Evolutionary conservation across 164 flowering plant species (phyloP), one percentile per base, ranked within the genome.

Genomic region (Cinnamomum micranthum): DNA sequence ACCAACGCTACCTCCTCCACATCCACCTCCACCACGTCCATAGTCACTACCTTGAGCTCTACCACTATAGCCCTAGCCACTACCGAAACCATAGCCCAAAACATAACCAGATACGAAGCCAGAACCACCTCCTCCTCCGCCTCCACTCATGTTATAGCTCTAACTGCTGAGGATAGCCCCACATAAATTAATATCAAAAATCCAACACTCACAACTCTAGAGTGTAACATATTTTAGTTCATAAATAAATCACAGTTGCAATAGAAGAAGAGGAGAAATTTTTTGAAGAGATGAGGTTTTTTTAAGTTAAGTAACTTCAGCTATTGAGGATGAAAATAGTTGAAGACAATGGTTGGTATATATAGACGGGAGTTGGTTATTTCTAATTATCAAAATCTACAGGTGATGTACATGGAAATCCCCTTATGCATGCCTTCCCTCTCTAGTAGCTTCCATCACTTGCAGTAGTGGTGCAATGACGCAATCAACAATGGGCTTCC

Each of bases 61-160:
- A 5, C 67, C 58, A 14, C 81, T 79, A 70, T 73, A 50, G 13
- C 79, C 77, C 0, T 22, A 58, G 1, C 83, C 83, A 50, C 66
- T 20, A 4, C 83, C 81, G 2, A 71, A 80, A 2, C 82, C 80
- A 63, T 68, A 66, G 7, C 78, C 79, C 2, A 73, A 75, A 4
- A n/a, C 83, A 33, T 35, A 70, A 0, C 68, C 77, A 1, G 75
- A 68, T 63, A 76, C 76, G 0, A 35, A 58, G 3, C 78, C 73
- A 14, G 22, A 41, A 4, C 75, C 75, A 27, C 69, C 71, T 12
- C 75, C 77, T 0, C 74, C 72, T 14, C 81, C 71, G 0, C 78
- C 78, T 0, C 76, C 71, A 3, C 41, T 35, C 3, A 9, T 2
- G 62, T 69, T 23, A 31, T 35, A 25, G 47, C 14, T 59, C 83